Conservation (phyloP, 768 basidiomycete genomes). For the Leucogyrophana mollusca region DNA sequence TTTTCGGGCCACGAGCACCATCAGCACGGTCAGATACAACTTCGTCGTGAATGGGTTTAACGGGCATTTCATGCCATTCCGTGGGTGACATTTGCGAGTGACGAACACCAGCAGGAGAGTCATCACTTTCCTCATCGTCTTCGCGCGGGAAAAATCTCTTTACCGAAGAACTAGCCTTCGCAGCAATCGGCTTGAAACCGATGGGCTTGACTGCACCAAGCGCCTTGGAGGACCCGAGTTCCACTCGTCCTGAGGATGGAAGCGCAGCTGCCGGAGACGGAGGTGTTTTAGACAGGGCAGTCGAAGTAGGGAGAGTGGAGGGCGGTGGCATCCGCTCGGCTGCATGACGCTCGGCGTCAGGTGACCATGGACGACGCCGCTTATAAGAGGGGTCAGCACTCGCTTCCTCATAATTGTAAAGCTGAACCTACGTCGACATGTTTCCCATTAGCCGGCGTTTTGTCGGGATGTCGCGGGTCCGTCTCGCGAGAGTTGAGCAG, state of each 20-base stretch:
- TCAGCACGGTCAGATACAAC: too few species aligned
- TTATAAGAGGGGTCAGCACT: constrained; percentile 13
- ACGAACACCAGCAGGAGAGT: constrained; percentile 18
- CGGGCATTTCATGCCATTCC: constrained; percentile 6
- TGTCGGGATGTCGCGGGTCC: constrained; percentile 34
- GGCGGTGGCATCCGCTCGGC: constrained; percentile 34
- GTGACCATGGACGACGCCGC: constrained; percentile 18
- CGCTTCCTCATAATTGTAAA: not conserved
- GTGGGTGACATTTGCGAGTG: constrained; percentile 1
- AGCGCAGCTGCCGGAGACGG: constrained; percentile 9
- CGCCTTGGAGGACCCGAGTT: constrained; percentile 13
- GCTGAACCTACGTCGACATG: constrained; percentile 25
- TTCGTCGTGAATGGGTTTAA: too few species aligned
- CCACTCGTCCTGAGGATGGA: constrained; percentile 12
- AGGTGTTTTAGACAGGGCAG: constrained; percentile 13
- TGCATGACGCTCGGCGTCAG: constrained; percentile 18
- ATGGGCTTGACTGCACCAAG: constrained; percentile 33
- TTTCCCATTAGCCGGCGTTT: constrained; percentile 35
- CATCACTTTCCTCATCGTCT: constrained; percentile 62
- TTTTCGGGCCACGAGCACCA: too few species aligned
- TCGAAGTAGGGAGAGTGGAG: constrained; percentile 17
- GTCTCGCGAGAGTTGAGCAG: constrained; percentile 18
- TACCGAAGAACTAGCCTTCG: constrained; percentile 49
- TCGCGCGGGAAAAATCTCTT: constrained; percentile 84
- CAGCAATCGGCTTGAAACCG: constrained; percentile 73